Percentiles rank a stretch among this genome's conserved stretches.
Conservation (phyloP, 805 yeast species). For the Torulaspora indica region DNA sequence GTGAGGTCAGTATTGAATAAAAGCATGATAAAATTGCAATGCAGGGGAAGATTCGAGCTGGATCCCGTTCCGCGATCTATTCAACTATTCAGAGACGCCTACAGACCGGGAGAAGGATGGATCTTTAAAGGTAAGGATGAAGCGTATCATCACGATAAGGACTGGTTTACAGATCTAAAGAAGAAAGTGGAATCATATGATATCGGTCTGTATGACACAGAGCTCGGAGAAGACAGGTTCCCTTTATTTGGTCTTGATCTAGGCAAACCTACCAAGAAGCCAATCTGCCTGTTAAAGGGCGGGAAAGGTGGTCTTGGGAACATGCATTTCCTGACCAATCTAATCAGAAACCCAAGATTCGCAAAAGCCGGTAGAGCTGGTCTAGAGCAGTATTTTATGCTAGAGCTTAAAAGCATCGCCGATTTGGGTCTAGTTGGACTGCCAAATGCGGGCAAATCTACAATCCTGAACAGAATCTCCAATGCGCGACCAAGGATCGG, state of each 20-base stretch:
- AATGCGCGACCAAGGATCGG: conserved; percentile 89
- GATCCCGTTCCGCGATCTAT: conserved; percentile 40
- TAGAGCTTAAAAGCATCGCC: conserved; percentile 85
- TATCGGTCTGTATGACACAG: conserved; percentile 50
- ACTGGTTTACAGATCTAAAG: conserved; percentile 61
- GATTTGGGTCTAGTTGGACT: conserved; percentile 92
- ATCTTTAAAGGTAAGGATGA: conserved; percentile 72
- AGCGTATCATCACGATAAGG: conserved; percentile 59
- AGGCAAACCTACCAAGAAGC: conserved; percentile 53
- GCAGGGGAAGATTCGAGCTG: conserved; percentile 33
- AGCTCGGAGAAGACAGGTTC: conserved; percentile 58
- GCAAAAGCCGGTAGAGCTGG: conserved; percentile 75
- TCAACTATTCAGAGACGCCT: conserved; percentile 62
- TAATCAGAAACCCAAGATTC: conserved; percentile 85
- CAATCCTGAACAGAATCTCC: conserved; percentile 79
- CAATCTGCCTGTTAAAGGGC: conserved; percentile 69
- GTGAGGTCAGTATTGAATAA: conserved; percentile 24
- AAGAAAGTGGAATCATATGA: conserved; percentile 65
- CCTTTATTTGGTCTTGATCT: conserved; percentile 83
- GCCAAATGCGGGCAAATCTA: conserved; percentile 96
- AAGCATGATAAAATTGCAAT: conserved; percentile 31
- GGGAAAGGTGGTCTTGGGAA: conserved; percentile 96
- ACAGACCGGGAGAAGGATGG: conserved; percentile 81
- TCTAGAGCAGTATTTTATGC: conserved; percentile 58
- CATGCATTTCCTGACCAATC: conserved; percentile 84